Percentiles rank a stretch among this genome's conserved stretches.
Conservation (phyloP, 192 early-diverging fungal genomes). For the Funneliformis mosseae region DNA sequence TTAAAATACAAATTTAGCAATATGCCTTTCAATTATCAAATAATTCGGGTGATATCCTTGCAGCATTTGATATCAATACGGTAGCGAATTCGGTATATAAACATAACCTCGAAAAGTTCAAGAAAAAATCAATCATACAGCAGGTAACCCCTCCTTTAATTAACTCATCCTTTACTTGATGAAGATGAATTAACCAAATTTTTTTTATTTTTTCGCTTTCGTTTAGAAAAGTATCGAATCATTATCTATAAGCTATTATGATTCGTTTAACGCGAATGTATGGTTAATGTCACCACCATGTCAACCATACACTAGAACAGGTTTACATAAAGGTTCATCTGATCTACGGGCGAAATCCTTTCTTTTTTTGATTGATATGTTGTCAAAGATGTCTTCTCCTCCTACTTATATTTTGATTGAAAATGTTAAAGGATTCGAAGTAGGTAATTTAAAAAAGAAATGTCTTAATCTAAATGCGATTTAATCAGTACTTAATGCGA, state of each 20-base stretch:
- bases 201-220: neutral
- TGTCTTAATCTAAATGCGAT: neutral
- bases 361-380: conserved; percentile 67
- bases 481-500: too few relatives aligned
- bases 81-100: conserved; percentile 81
- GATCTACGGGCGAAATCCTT: conserved; percentile 76
- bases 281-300: conserved; percentile 86
- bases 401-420: conserved; percentile 74
- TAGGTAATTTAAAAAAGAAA: conserved; percentile 20
- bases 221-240: neutral
- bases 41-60: conserved; percentile 63
- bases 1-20: conserved; percentile 53
- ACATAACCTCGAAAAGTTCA: conserved; percentile 57
- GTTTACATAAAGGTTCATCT: conserved; percentile 68
- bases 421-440: conserved; percentile 84
- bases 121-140: conserved; percentile 36
- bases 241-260: conserved; percentile 9
- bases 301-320: conserved; percentile 80
- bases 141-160: neutral
- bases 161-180: conserved; percentile 9
- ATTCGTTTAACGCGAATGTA: conserved; percentile 61
- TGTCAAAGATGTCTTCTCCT: conserved; percentile 55
- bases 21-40: conserved; percentile 72
- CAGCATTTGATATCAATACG: conserved; percentile 95
- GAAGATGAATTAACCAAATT: neutral